These are phyloP conservation scores for Aphanomyces euteiches DNA, from an alignment of 352 stramenopile genomes.

Conservation along the genomic window DNA sequence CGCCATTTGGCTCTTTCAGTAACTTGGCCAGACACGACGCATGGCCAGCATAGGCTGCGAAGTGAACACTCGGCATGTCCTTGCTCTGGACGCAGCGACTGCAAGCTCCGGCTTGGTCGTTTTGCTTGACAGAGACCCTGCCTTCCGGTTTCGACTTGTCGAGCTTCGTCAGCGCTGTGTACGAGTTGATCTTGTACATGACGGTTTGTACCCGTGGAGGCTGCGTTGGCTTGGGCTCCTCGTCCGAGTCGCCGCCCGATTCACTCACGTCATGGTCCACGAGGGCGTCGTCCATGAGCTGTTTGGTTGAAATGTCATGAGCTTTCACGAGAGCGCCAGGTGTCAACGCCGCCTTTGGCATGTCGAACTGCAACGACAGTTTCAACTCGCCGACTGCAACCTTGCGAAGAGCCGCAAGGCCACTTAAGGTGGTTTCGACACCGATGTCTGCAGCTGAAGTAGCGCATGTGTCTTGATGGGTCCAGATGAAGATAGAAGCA, in stretches of 20 bases:
- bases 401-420: no score
- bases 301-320: conserved; percentile 66
- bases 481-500: no score
- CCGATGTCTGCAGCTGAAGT: no score
- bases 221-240: conserved; percentile 5
- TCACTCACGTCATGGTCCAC: conserved; percentile 60
- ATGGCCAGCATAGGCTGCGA: conserved; percentile 54
- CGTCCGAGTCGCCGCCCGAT: conserved; percentile 38
- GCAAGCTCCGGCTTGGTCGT: conserved; percentile 31
- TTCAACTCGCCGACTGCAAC: no score
- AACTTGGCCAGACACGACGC: conserved; percentile 39
- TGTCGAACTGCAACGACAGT: not conserved
- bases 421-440: no score
- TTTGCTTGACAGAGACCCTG: conserved; percentile 11
- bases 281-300: conserved; percentile 57
- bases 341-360: not conserved
- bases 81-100: conserved; percentile 41
- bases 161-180: conserved; percentile 56
- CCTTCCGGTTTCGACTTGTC: conserved; percentile 37
- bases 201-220: not conserved
- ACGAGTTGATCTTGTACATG: conserved; percentile 64
- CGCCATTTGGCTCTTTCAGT: conserved; percentile 28
- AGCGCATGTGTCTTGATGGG: no score
- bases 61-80: conserved; percentile 57
- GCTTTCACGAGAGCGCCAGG: conserved; percentile 31